Conservation (phyloP, 176 grass and related monocot species). For the Poa pratensis region DNA sequence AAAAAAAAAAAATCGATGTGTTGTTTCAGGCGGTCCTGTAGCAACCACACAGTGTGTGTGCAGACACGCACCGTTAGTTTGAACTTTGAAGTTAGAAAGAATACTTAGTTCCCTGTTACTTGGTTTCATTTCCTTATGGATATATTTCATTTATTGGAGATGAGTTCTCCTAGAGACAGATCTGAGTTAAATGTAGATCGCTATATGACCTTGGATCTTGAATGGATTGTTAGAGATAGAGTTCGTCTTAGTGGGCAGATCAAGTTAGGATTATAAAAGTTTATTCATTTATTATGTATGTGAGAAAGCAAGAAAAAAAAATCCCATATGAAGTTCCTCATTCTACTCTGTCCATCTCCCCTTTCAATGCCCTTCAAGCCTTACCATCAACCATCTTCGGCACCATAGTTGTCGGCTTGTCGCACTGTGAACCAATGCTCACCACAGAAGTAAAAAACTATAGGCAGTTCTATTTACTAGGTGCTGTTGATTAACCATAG, state of each 20-base stretch:
- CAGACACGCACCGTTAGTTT: not conserved
- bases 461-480: not conserved
- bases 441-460: not conserved
- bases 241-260: not conserved
- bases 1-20: not conserved
- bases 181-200: not conserved
- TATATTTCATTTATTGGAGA: not conserved
- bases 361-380: not conserved
- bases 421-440: slow-evolving; percentile 7
- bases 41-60: not conserved
- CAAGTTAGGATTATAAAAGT: not conserved
- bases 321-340: not conserved
- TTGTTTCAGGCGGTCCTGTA: not conserved
- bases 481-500: slow-evolving; percentile 28
- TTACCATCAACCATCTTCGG: slow-evolving; percentile 14
- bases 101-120: not conserved
- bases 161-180: not conserved
- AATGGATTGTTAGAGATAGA: not conserved
- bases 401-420: not conserved
- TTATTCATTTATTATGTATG: not conserved
- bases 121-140: not conserved
- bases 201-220: not conserved
- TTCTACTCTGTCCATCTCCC: not conserved
- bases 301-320: not conserved
- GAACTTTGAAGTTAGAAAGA: not conserved